Evolutionary conservation across 352 stramenopile genomes (phyloP).

Genomic region (Pythium grandisporangium): DNA sequence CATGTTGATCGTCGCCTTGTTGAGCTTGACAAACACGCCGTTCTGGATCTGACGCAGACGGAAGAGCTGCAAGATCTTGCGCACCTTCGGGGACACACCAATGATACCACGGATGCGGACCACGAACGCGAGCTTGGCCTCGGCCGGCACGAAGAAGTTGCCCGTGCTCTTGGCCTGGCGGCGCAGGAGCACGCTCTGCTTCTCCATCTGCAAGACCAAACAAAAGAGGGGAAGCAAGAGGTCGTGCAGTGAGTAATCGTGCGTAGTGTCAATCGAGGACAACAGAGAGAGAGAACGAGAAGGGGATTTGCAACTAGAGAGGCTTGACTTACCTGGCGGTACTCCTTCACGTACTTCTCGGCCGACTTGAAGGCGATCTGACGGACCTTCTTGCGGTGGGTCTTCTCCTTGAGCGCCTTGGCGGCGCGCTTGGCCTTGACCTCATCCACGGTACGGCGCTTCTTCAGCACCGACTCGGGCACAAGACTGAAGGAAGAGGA

Average conservation of each 20-base stretch:
- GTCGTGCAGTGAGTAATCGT: not conserved
- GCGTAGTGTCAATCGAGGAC: no score
- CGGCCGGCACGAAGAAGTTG: slow-evolving; percentile 96
- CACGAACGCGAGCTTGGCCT: slow-evolving; percentile 98
- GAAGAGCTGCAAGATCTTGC: slow-evolving; percentile 99
- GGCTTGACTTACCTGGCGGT: slow-evolving; percentile 71
- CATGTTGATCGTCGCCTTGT: slow-evolving; percentile 99
- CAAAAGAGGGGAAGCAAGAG: not conserved
- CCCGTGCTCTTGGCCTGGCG: slow-evolving; percentile 93
- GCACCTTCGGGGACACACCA: slow-evolving; percentile 84
- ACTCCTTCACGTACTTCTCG: slow-evolving; percentile 99
- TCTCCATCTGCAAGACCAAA: slow-evolving; percentile 59
- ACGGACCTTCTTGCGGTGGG: slow-evolving; percentile 81
- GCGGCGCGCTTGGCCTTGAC: slow-evolving; percentile 81
- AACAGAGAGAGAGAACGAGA: not conserved
- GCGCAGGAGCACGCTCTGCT: slow-evolving; percentile 90
- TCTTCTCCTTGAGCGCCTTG: slow-evolving; percentile 69
- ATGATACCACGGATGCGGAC: slow-evolving; percentile 99
- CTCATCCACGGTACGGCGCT: slow-evolving; percentile 81
- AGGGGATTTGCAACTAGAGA: not conserved
- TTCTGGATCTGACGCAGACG: slow-evolving; percentile 99
- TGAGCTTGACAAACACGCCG: slow-evolving; percentile 98
- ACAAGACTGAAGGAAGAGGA: slow-evolving; percentile 79
- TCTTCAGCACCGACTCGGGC: slow-evolving; percentile 87
- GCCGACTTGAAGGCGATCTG: slow-evolving; percentile 91